These are phyloP conservation scores for Cronartium quercuum DNA, from an alignment of 1,284 basidiomycete genomes.

Conservation along the genomic window DNA sequence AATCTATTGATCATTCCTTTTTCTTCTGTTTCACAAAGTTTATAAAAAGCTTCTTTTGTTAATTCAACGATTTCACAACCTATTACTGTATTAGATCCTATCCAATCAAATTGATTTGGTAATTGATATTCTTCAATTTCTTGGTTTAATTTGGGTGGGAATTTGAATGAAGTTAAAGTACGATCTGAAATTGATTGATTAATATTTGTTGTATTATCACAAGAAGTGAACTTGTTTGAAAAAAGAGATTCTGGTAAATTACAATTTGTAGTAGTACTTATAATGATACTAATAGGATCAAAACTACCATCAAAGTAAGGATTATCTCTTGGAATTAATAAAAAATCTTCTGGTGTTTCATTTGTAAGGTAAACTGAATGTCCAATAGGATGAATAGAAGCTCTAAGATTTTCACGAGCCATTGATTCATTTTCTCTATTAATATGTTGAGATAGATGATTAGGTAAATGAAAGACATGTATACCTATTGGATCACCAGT, in stretches of 20 bases:
- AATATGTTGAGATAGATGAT: constrained; percentile 56
- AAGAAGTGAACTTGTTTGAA: background rate
- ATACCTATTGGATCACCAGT: constrained; percentile 60
- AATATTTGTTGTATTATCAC: background rate
- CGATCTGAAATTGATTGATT: background rate
- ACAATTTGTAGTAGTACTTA: constrained; percentile 46
- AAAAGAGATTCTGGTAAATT: background rate
- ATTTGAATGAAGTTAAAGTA: constrained; percentile 18
- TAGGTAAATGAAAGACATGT: constrained; percentile 64
- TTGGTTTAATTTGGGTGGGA: constrained; percentile 5
- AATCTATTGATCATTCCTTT: background rate
- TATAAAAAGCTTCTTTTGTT: constrained; percentile 17
- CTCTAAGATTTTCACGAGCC: constrained; percentile 62
- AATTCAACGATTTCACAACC: constrained; percentile 23
- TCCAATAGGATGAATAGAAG: constrained; percentile 58
- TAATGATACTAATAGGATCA: constrained; percentile 64
- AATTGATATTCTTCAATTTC: constrained; percentile 15
- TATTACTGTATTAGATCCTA: constrained; percentile 29
- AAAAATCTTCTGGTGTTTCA: constrained; percentile 67
- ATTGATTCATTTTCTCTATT: constrained; percentile 53
- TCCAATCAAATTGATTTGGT: constrained; percentile 34
- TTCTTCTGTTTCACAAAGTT: background rate
- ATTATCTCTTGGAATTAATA: constrained; percentile 63
- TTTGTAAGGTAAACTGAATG: constrained; percentile 60
- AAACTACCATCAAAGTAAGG: constrained; percentile 66